phyloP scores from a whole-genome alignment of 805 yeast species.

The Sugiyamaella americana region DNA sequence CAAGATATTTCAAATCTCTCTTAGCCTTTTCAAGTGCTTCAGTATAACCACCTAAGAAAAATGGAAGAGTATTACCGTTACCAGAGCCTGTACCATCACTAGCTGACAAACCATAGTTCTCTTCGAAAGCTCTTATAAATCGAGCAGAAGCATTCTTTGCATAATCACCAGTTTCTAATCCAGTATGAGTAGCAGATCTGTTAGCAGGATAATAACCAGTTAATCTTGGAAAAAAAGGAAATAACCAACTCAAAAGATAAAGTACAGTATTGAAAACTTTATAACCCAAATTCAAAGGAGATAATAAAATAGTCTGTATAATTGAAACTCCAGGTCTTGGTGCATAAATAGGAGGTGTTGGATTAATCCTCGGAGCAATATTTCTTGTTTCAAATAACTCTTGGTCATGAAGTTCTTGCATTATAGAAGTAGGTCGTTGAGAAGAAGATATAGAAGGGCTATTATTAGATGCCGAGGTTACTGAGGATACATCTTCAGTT shows the following conservation, averaged over 20 bases:
- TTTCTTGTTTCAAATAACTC: constrained; percentile 19
- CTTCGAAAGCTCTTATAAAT: constrained; percentile 49
- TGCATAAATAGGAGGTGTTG: constrained; percentile 24
- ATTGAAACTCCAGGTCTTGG: constrained; percentile 20
- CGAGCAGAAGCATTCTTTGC: constrained; percentile 50
- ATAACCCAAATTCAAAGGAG: constrained; percentile 33
- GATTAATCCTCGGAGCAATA: constrained; percentile 29
- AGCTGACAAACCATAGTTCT: constrained; percentile 27
- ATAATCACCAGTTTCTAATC: constrained; percentile 36
- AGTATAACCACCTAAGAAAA: constrained; percentile 72
- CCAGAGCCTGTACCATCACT: background rate
- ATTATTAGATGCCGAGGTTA: background rate
- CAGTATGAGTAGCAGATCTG: constrained; percentile 33
- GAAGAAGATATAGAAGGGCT: background rate
- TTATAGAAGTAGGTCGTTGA: constrained; percentile 20
- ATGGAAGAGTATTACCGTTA: constrained; percentile 24
- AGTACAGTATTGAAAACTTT: constrained; percentile 27
- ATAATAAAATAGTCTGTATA: constrained; percentile 29
- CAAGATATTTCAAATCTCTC: constrained; percentile 61
- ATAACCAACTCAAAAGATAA: constrained; percentile 27
- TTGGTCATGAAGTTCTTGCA: constrained; percentile 27
- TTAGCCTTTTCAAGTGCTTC: constrained; percentile 70
- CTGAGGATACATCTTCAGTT: background rate
- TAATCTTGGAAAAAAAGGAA: constrained; percentile 36
- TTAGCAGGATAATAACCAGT: constrained; percentile 35